Percentiles rank a stretch among this genome's conserved stretches.
These are phyloP conservation scores for Wickerhamiella australiensis DNA, from an alignment of 805 yeast genomes.

Conservation along the genomic window DNA sequence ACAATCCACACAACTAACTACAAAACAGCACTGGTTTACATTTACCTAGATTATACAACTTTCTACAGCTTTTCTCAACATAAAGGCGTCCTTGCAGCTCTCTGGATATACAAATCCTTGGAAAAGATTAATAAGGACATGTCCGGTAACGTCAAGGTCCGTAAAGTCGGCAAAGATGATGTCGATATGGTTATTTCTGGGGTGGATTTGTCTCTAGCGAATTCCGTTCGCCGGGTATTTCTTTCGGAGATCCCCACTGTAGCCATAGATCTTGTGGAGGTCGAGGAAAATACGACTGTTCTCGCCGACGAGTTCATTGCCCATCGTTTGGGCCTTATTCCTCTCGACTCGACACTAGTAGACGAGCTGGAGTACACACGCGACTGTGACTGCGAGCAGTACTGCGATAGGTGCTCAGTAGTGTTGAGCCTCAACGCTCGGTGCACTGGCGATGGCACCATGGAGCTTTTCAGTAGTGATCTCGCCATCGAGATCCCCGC, in stretches of 20 bases:
- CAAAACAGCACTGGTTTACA: too few species aligned
- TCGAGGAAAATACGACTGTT: constrained; percentile 84
- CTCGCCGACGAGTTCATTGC: constrained; percentile 94
- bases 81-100: too few species aligned
- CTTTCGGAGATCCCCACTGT: constrained; percentile 93
- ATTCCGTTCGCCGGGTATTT: constrained; percentile 83
- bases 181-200: constrained; percentile 83
- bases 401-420: constrained; percentile 91
- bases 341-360: constrained; percentile 72
- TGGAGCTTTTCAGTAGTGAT: constrained; percentile 84
- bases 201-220: constrained; percentile 82
- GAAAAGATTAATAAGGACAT: neutral
- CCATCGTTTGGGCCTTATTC: constrained; percentile 87
- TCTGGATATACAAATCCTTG: too few species aligned
- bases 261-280: constrained; percentile 94
- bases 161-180: constrained; percentile 71
- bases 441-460: constrained; percentile 77
- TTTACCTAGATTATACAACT: too few species aligned
- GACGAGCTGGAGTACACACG: constrained; percentile 77
- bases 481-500: constrained; percentile 37
- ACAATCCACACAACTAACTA: too few species aligned
- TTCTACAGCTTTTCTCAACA: too few species aligned
- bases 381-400: constrained; percentile 96
- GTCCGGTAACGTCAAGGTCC: constrained; percentile 52
- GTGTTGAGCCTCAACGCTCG: constrained; percentile 74